Base-by-base conservation (phyloP, 352 stramenopile species). In the Albugo candida region DNA sequence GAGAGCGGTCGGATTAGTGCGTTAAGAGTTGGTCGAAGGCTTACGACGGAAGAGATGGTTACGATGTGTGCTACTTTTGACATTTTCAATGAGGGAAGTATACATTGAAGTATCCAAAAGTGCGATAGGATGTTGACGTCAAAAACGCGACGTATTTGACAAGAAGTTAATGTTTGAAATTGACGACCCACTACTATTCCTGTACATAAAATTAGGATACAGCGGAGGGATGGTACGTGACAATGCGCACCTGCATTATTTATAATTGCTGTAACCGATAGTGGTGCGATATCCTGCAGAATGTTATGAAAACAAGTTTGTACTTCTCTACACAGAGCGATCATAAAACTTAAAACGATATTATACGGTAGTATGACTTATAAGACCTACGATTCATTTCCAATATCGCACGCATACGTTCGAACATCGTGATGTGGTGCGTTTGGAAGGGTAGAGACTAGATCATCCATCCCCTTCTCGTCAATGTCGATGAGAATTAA, bases 41-140 rank as follows among this genome's bases (percentile, higher is more conserved):
- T 41, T 57, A 81, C 68, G 42, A 91, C 61, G 11, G 77, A 91
- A 4, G 77, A 72, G n/a, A 91, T 24, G 0, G 74, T 77, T 16
- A 91, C 72, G 17, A 91, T 58, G 20, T 86, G 42, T 16, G 59
- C 53, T 11, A 75, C 57, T 0, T 51, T 36, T 0, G 61, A 59
- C 41, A 70, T 61, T 52, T 82, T 70, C 62, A 87, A 71, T 5
- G 66, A 63, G 17, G 77, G 72, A 8, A 91, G 57, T 13, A 77
- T 60, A 6, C 61, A 56, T 49, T 81, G 61, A 11, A 67, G 45
- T 46, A 67, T 78, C 74, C 70, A 87, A 39, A 87, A 87, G 48
- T 91, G 77, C 35, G 70, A 65, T 16, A 87, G 37, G 36, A 69
- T 69, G 51, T 76, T 83, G 37, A 83, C 69, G 1, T 47, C 58